Base-by-base conservation (phyloP, 1,284 basidiomycete species). In the Melampsora americana region DNA sequence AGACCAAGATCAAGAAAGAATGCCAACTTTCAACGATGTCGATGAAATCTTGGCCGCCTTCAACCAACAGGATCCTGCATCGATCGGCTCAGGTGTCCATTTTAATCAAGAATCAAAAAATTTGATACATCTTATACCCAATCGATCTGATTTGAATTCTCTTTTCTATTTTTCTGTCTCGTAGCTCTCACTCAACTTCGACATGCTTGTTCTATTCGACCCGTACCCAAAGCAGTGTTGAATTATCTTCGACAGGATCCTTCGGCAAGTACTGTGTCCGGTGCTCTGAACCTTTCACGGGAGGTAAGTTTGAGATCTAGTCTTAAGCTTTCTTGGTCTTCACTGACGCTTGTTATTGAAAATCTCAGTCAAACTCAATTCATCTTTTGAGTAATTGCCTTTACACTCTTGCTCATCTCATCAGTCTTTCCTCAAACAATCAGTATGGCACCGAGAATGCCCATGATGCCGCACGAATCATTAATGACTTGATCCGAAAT, bases 371-470 rank as follows among this genome's bases (percentile, higher is more conserved):
- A 26, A 76, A 76, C 48, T 76, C 74, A n/a, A 76, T 76, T 30
- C 74, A 76, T 69, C 59, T 76, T 44, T 61, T 76, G n/a, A 59
- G 66, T 16, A 76, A 76, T 46, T 69, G 65, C 18, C 44, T 76
- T 11, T 69, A 69, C 59, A 76, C 74, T 16, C 50, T 76, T 60
- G 66, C 74, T 6, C 60, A 69, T 56, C 56, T 76, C 61, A 64
- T 76, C 44, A 68, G 56, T 14, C 23, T 66, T 46, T 44, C 67
- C 39, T 42, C 67, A 20, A 30, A 32, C 28, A 62, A 56, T 48
- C 48, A 59, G 16, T 65, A 53, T 42, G 72, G 60, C 39, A 46
- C 72, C 44, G 46, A 60, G 16, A 50, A 68, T 5, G 20, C 26
- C n/a, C n/a, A 62, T 26, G 67, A 69, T 50, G 60, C 53, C 32